Evolutionary conservation across 805 yeast genomes (phyloP).

Genomic region (Candida nemodendra): DNA sequence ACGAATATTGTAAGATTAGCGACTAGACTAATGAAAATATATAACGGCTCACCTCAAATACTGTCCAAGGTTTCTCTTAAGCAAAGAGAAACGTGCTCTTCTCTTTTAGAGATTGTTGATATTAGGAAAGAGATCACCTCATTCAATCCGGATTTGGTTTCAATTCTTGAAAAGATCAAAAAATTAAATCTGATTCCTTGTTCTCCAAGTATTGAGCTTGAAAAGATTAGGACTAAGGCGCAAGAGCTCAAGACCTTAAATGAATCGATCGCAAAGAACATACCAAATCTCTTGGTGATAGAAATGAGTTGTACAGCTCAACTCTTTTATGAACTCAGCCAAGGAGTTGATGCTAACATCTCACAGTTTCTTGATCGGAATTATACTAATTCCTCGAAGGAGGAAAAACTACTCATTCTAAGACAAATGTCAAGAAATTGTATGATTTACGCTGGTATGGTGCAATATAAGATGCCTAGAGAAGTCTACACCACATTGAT

Average conservation of each 20-base stretch:
- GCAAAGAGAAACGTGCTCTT: conserved; percentile 63
- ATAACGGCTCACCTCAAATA: conserved; percentile 58
- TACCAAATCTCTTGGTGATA: conserved; percentile 78
- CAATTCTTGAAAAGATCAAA: conserved; percentile 47
- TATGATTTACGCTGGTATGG: conserved; percentile 93
- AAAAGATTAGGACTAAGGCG: conserved; percentile 59
- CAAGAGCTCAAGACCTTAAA: conserved; percentile 65
- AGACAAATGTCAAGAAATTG: conserved; percentile 74
- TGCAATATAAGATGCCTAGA: conserved; percentile 87
- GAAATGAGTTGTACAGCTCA: conserved; percentile 76
- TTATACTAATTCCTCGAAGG: conserved; percentile 39
- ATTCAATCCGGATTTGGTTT: conserved; percentile 56
- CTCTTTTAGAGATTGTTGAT: conserved; percentile 63
- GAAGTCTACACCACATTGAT: conserved; percentile 75
- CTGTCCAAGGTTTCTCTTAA: conserved; percentile 51
- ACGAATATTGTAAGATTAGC: conserved; percentile 48
- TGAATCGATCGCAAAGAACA: conserved; percentile 70
- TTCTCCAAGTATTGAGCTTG: conserved; percentile 45
- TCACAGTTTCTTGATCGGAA: conserved; percentile 27
- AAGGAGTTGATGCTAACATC: conserved; percentile 29
- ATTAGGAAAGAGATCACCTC: conserved; percentile 54
- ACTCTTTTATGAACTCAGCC: conserved; percentile 45
- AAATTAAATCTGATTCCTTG: conserved; percentile 68
- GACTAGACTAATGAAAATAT: conserved; percentile 42
- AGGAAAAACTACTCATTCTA: conserved; percentile 54